Evolutionary conservation across 495 filamentous ascomycete species (phyloP), one percentile per base, ranked within the genome.

Genomic region (Trichoderma asperelloides): DNA sequence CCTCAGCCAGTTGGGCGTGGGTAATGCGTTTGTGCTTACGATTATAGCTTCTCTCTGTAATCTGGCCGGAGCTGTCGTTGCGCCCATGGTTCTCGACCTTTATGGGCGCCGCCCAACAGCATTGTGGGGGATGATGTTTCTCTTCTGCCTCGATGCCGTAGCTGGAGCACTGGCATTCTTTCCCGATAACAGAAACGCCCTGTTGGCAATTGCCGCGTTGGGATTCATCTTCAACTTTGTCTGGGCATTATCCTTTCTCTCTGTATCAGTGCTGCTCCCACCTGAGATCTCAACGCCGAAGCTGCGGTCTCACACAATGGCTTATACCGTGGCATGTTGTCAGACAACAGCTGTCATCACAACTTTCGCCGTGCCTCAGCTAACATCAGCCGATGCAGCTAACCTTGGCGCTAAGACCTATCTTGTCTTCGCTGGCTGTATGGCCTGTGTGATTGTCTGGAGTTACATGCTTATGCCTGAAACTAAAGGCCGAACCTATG

Each of bases 361-460:
- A 63, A 68, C 71, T 13, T 73, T 75, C 66, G 71, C 71, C 21
- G 25, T 76, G 55, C 73, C 73, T 2, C 74, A 73, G 60, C 68
- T 74, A 0, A 70, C 74, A 25, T 73, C 72, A 51, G 72, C 74
- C 1, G 67, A 73, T 67, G 49, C 72, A 57, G 74, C 71, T 1
- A 74, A 73, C 33, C 68, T 76, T 0, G 71, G 71, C 23, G 73
- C 71, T 0, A 76, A 76, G 63, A 70, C 73, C n/a, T 47, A 72
- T 0, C 74, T 72, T 62, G 66, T 74, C 27, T 76, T 74, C 65
- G 72, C 71, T 0, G 73, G 49, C 2, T 23, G 55, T 18, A 39
- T 63, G 7, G 45, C 57, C n/a, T 21, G 67, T 11, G 39, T 39
- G 18, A 39, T 68, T 67, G 47, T 69, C 11, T 68, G 37, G 33